Evolutionary conservation across 1,284 basidiomycete species (phyloP).

Genomic region (Blastosporella zonata): DNA sequence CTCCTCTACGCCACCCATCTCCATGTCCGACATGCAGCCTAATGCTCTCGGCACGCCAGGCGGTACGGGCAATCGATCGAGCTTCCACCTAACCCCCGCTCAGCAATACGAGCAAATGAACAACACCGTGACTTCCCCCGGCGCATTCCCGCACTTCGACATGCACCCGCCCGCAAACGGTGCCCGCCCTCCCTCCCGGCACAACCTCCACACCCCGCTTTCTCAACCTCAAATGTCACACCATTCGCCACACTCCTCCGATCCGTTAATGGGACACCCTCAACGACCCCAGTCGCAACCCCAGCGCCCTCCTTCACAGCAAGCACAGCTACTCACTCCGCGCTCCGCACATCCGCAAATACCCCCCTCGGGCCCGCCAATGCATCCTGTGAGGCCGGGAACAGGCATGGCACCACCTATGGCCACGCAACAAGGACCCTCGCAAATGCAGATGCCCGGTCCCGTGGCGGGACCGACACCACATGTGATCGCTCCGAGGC

Average conservation of each 20-base stretch:
- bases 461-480: not conserved
- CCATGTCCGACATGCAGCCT: constrained; percentile 38
- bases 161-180: constrained; percentile 33
- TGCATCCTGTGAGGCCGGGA: constrained; percentile 6
- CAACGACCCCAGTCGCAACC: constrained; percentile 51
- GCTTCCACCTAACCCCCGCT: constrained; percentile 54
- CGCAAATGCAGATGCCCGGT: constrained; percentile 11
- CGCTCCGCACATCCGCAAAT: constrained; percentile 20
- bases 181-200: constrained; percentile 47
- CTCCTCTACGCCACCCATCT: constrained; percentile 44
- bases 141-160: constrained; percentile 32
- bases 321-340: constrained; percentile 22
- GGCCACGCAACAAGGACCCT: constrained; percentile 7
- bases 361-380: constrained; percentile 13
- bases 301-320: constrained; percentile 35
- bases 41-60: constrained; percentile 28
- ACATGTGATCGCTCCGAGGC: constrained; percentile 23
- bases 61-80: constrained; percentile 32
- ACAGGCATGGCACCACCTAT: constrained; percentile 5
- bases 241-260: not conserved
- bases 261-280: constrained; percentile 24
- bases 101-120: constrained; percentile 55
- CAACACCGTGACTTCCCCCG: constrained; percentile 26
- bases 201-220: constrained; percentile 27
- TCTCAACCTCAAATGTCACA: constrained; percentile 17